phyloP scores from a whole-genome alignment of 176 grass and related monocot species.

The Cymbopogon citratus region DNA sequence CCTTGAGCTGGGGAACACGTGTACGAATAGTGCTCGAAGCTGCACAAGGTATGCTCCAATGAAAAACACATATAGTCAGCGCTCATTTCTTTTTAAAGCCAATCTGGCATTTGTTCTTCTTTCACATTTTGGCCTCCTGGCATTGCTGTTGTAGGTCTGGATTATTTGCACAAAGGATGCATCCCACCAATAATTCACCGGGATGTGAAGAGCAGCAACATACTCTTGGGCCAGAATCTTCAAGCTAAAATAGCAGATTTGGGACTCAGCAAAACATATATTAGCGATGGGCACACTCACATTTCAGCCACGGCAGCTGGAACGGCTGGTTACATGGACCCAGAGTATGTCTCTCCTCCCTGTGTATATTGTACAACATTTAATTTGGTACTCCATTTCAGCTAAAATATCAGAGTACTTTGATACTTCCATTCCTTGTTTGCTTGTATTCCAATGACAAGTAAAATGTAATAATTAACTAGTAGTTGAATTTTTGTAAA shows the following conservation, averaged over 20 bases:
- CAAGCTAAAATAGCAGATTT: slow-evolving; percentile 48
- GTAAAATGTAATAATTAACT: too few species aligned
- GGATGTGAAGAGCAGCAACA: slow-evolving; percentile 51
- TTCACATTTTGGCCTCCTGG: background rate
- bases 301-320: slow-evolving; percentile 22
- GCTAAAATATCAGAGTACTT: too few species aligned
- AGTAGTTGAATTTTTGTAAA: too few species aligned
- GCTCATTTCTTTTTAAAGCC: background rate
- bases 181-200: slow-evolving; percentile 33
- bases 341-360: slow-evolving; percentile 35
- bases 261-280: slow-evolving; percentile 39
- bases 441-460: too few species aligned
- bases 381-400: too few species aligned
- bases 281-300: slow-evolving; percentile 1
- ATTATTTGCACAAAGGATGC: slow-evolving; percentile 46
- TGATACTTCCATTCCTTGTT: too few species aligned
- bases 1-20: slow-evolving; percentile 34
- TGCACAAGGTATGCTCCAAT: slow-evolving; percentile 40
- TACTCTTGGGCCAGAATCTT: slow-evolving; percentile 34
- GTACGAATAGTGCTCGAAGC: slow-evolving; percentile 29
- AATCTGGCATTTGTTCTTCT: background rate
- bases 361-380: too few species aligned
- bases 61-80: background rate
- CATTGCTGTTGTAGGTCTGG: slow-evolving; percentile 27
- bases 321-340: slow-evolving; percentile 52